phyloP scores from a whole-genome alignment of 2,329 filamentous ascomycete species.

The Diaporthe nobilis region DNA sequence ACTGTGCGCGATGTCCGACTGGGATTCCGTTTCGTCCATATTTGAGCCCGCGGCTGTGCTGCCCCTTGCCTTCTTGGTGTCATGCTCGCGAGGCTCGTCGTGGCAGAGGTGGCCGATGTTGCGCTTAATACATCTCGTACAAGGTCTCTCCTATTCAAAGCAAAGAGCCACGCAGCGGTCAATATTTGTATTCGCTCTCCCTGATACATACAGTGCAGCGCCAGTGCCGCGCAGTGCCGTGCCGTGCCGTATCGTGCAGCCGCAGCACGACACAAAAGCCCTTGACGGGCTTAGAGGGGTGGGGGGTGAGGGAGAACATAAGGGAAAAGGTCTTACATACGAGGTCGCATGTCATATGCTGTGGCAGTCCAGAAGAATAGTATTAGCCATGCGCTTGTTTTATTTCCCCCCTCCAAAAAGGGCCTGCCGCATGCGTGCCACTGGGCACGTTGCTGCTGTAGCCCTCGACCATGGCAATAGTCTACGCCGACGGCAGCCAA shows the following conservation, averaged over 20 bases:
- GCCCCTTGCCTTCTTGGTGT: constrained; percentile 83
- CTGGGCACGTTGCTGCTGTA: constrained; percentile 33
- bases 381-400: constrained; percentile 60
- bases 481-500: constrained; percentile 43
- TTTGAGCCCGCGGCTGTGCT: constrained; percentile 66
- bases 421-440: constrained; percentile 38
- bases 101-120: constrained; percentile 99
- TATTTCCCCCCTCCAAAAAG: constrained; percentile 4
- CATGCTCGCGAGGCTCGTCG: constrained; percentile 92
- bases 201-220: constrained; percentile 36
- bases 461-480: constrained; percentile 42
- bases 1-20: constrained; percentile 65
- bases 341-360: constrained; percentile 95
- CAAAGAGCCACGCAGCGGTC: constrained; percentile 48
- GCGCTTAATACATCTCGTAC: constrained; percentile 96
- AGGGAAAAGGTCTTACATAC: constrained; percentile 70
- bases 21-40: constrained; percentile 72
- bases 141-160: constrained; percentile 84
- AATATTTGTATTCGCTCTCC: constrained; percentile 53
- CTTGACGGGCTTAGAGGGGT: constrained; percentile 45
- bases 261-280: constrained; percentile 40
- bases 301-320: constrained; percentile 45
- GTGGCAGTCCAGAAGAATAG: constrained; percentile 54
- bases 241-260: constrained; percentile 36
- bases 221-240: background rate